Evolutionary conservation across 2,329 filamentous ascomycete genomes (phyloP).

Genomic region (Sclerotinia borealis): DNA sequence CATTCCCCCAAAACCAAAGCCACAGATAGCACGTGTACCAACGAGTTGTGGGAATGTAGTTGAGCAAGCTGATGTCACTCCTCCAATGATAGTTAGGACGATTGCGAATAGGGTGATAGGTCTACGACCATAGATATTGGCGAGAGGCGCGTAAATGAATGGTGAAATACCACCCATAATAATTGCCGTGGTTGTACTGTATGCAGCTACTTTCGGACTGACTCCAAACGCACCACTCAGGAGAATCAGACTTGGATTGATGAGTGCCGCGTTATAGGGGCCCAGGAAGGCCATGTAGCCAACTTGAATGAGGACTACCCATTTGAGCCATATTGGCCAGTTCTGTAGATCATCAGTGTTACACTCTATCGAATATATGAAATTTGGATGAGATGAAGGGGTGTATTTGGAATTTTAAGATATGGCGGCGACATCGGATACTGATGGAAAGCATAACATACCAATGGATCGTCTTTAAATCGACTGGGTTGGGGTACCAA

Average conservation of each 20-base stretch:
- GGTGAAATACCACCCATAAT: conserved; percentile 29
- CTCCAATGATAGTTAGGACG: conserved; percentile 27
- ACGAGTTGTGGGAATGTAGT: conserved; percentile 23
- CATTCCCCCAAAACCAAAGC: conserved; percentile 30
- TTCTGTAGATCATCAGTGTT: conserved; percentile 21
- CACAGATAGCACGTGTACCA: conserved; percentile 25
- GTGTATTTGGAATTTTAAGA: background rate
- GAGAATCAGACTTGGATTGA: conserved; percentile 29
- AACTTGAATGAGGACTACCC: conserved; percentile 30
- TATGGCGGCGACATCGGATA: background rate
- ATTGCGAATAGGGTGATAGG: conserved; percentile 29
- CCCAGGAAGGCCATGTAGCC: conserved; percentile 31
- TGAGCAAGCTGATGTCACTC: conserved; percentile 24
- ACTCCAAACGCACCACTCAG: conserved; percentile 24
- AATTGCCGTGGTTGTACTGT: conserved; percentile 29
- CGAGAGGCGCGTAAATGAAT: conserved; percentile 27
- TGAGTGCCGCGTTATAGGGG: conserved; percentile 28
- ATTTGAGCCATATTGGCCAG: conserved; percentile 31
- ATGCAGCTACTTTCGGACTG: conserved; percentile 24
- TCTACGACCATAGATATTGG: conserved; percentile 29
- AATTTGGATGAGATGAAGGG: background rate
- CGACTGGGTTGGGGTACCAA: conserved; percentile 29
- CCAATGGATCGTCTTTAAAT: conserved; percentile 31
- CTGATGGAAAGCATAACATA: conserved; percentile 13
- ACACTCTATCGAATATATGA: background rate